Conservation (phyloP, 2,329 filamentous ascomycete species). For the Paecilomyces niveus region DNA sequence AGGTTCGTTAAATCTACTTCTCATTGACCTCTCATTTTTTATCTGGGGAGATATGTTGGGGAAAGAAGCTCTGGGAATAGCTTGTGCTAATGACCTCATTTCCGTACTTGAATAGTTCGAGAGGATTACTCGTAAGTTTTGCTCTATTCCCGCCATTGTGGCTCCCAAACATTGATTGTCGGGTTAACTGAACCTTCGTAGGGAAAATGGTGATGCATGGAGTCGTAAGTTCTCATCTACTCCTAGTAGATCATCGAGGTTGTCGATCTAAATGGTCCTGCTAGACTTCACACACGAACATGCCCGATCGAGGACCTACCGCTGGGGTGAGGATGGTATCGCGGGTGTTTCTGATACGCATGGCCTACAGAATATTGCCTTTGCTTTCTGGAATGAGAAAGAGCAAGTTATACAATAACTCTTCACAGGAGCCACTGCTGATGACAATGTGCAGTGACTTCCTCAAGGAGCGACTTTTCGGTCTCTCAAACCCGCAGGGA, state of each 20-base stretch:
- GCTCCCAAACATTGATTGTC: conserved; percentile 3
- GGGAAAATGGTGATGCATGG: conserved; percentile 85
- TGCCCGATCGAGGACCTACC: conserved; percentile 77
- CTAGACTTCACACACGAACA: conserved; percentile 91
- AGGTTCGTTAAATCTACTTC: conserved; percentile 50
- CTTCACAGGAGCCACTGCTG: not conserved
- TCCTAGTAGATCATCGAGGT: not conserved
- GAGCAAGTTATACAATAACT: conserved; percentile 54
- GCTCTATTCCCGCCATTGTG: conserved; percentile 2
- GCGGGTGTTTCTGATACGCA: conserved; percentile 93
- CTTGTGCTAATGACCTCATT: conserved; percentile 18
- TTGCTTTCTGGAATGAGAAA: conserved; percentile 96
- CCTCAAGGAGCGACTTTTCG: conserved; percentile 90
- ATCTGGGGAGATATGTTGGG: conserved; percentile 1
- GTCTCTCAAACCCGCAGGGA: conserved; percentile 89
- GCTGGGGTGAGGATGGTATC: conserved; percentile 97
- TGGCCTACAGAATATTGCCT: conserved; percentile 83
- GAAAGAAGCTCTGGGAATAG: not conserved
- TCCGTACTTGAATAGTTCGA: conserved; percentile 51
- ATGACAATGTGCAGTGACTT: conserved; percentile 58
- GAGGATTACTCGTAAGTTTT: conserved; percentile 75
- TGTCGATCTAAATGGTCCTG: conserved; percentile 4
- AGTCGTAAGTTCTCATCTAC: conserved; percentile 62
- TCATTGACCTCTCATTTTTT: not conserved
- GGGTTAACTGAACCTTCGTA: conserved; percentile 33